A percentile compares a stretch with the other conserved stretches of the same genome.
Evolutionary conservation across 441 rosid genomes (phyloP).

Genomic region (Raphanus hybrid): DNA sequence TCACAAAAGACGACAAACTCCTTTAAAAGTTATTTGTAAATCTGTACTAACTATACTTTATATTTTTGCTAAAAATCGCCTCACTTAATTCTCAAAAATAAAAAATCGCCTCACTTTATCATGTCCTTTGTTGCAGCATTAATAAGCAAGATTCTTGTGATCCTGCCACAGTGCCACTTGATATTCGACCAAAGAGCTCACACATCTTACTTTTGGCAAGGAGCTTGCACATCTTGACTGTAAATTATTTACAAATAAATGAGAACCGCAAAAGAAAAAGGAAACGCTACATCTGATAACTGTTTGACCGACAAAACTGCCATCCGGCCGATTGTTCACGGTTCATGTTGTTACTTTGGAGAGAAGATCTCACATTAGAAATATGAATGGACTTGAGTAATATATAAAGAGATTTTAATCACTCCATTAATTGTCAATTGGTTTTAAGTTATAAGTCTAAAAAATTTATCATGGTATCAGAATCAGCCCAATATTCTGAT

Average conservation of each 20-base stretch:
- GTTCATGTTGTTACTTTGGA: background rate
- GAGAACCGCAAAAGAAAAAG: background rate
- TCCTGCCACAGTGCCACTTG: conserved; percentile 4
- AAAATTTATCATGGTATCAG: too few species aligned
- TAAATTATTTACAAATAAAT: background rate
- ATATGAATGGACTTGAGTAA: too few species aligned
- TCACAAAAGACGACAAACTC: conserved; percentile 37
- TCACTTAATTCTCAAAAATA: background rate
- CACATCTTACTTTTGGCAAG: conserved; percentile 19
- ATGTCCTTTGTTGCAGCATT: conserved; percentile 25
- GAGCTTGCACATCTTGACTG: background rate
- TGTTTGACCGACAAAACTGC: background rate
- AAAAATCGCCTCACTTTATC: conserved; percentile 3
- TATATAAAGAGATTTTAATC: too few species aligned
- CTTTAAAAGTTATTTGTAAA: conserved; percentile 13
- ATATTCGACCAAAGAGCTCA: conserved; percentile 19
- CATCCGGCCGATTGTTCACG: background rate
- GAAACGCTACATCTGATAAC: background rate
- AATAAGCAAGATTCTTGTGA: conserved; percentile 23
- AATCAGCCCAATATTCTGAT: too few species aligned
- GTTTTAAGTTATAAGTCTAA: too few species aligned
- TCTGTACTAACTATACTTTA: conserved; percentile 9
- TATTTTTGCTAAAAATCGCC: background rate
- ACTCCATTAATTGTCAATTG: too few species aligned
- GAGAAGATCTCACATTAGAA: too few species aligned